phyloP scores from a whole-genome alignment of 257 asterid genomes.

The Gentiana macrophylla region DNA sequence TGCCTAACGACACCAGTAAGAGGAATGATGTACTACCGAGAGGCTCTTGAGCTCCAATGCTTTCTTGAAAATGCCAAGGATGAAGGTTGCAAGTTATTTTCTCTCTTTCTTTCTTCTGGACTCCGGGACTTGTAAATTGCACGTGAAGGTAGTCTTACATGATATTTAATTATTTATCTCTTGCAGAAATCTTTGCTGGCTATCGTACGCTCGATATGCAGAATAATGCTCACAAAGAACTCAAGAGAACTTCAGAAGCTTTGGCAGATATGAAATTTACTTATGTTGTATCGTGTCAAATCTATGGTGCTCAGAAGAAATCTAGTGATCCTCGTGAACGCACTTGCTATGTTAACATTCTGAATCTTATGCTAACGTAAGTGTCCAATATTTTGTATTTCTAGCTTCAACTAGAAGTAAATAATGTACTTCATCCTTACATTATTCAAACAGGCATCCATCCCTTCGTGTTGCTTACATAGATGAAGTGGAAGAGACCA shows the following conservation, averaged over 20 bases:
- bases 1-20: slow-evolving; percentile 41
- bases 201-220: slow-evolving; percentile 57
- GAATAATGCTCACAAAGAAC: slow-evolving; percentile 36
- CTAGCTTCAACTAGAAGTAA: slow-evolving; percentile 3
- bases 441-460: slow-evolving; percentile 56
- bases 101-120: neutral
- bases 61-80: slow-evolving; percentile 86
- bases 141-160: slow-evolving; percentile 5
- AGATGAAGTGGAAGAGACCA: slow-evolving; percentile 78
- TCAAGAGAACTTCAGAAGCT: slow-evolving; percentile 72
- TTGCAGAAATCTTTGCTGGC: slow-evolving; percentile 80
- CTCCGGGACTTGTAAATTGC: neutral
- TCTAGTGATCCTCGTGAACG: slow-evolving; percentile 60
- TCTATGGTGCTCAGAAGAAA: slow-evolving; percentile 92
- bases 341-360: slow-evolving; percentile 69
- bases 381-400: slow-evolving; percentile 22
- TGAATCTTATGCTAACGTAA: slow-evolving; percentile 89
- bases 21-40: slow-evolving; percentile 98
- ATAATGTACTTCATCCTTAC: neutral
- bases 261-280: slow-evolving; percentile 96
- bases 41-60: slow-evolving; percentile 89
- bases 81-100: slow-evolving; percentile 45
- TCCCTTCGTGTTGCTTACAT: slow-evolving; percentile 95
- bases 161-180: slow-evolving; percentile 2
- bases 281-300: slow-evolving; percentile 93